phyloP scores from a whole-genome alignment of 2,329 filamentous ascomycete species.

The Simplicillium aogashimaense region DNA sequence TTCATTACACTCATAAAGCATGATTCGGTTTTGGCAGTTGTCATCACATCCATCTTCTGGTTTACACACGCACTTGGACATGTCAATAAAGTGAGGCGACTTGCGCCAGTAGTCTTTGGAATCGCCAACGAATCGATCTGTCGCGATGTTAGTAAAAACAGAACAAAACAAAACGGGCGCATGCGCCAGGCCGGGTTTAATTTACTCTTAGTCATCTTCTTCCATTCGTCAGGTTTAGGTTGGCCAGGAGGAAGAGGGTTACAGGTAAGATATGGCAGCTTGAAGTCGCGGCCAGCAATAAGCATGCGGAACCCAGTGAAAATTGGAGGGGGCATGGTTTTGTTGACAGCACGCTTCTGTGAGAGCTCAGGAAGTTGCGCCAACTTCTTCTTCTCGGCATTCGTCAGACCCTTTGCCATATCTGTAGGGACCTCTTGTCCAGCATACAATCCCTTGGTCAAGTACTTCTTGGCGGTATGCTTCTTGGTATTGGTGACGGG shows the following conservation, averaged over 20 bases:
- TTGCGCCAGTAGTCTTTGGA: slow-evolving; percentile 75
- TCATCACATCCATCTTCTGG: slow-evolving; percentile 76
- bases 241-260: slow-evolving; percentile 77
- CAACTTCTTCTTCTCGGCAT: slow-evolving; percentile 40
- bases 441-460: slow-evolving; percentile 75
- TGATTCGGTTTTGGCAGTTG: slow-evolving; percentile 86
- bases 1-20: slow-evolving; percentile 94
- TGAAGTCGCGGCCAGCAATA: slow-evolving; percentile 69
- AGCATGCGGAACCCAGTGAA: slow-evolving; percentile 65
- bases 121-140: slow-evolving; percentile 80
- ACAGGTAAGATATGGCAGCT: slow-evolving; percentile 83
- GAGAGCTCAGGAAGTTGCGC: slow-evolving; percentile 35
- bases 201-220: slow-evolving; percentile 83
- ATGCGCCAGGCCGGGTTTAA: slow-evolving; percentile 4
- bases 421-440: slow-evolving; percentile 58
- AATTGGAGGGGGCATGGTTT: slow-evolving; percentile 63
- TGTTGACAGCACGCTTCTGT: slow-evolving; percentile 39
- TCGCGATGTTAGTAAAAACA: slow-evolving; percentile 16
- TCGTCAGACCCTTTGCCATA: slow-evolving; percentile 35
- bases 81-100: slow-evolving; percentile 62
- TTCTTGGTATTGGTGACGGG: slow-evolving; percentile 25
- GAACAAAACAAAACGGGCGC: too few species aligned
- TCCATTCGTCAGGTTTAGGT: slow-evolving; percentile 88
- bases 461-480: slow-evolving; percentile 61
- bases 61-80: slow-evolving; percentile 69